Evolutionary conservation across 2,329 filamentous ascomycete species (phyloP).

Genomic region (Exophiala oligosperma): DNA sequence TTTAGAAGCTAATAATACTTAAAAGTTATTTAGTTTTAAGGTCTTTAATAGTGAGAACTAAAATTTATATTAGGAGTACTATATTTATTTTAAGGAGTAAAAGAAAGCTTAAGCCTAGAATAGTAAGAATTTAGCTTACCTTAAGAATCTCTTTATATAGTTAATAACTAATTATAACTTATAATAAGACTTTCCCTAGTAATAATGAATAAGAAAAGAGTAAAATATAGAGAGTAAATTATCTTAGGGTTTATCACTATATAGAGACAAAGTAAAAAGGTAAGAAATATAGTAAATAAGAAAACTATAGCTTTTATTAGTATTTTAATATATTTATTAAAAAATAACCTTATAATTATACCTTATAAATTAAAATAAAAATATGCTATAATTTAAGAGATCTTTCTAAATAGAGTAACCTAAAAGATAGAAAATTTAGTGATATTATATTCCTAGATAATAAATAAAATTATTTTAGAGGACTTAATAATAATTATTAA

Average conservation of each 20-base stretch:
- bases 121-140: background rate
- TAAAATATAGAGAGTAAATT: background rate
- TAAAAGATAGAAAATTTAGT: conserved; percentile 38
- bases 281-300: conserved; percentile 42
- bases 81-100: background rate
- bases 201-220: background rate
- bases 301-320: conserved; percentile 33
- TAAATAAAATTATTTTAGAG: conserved; percentile 32
- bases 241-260: conserved; percentile 18
- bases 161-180: background rate
- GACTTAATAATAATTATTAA: conserved; percentile 26
- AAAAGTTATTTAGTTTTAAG: background rate
- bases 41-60: background rate
- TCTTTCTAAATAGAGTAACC: conserved; percentile 40
- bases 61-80: background rate
- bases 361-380: background rate
- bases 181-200: background rate
- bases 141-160: background rate
- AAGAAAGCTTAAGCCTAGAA: background rate
- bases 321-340: background rate
- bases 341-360: background rate
- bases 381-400: conserved; percentile 21
- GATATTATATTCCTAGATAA: conserved; percentile 37
- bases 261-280: conserved; percentile 41
- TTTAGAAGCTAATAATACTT: background rate